Conservation (phyloP, 2,329 filamentous ascomycete species). For the Fusarium tanahbumbuense region DNA sequence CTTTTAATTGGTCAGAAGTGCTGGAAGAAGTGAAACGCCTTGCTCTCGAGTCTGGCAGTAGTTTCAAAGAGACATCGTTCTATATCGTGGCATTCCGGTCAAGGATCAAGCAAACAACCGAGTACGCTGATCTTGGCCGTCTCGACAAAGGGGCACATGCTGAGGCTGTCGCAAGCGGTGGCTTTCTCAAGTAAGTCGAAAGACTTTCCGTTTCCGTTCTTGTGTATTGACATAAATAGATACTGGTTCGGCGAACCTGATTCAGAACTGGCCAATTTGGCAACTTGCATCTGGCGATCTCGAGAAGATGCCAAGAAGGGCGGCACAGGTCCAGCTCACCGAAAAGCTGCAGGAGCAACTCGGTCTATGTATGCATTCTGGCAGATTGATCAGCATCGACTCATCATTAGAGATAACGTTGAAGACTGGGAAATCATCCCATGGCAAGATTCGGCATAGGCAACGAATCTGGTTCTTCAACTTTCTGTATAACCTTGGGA, state of each 20-base stretch:
- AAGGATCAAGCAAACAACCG: constrained; percentile 73
- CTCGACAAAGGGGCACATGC: constrained; percentile 83
- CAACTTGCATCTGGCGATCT: constrained; percentile 78
- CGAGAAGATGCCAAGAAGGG: constrained; percentile 69
- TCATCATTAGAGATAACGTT: constrained; percentile 75
- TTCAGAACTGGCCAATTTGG: constrained; percentile 77
- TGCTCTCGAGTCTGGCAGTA: constrained; percentile 55
- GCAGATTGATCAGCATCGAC: constrained; percentile 75
- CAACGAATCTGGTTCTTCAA: neutral
- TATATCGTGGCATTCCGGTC: constrained; percentile 90
- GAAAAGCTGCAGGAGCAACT: constrained; percentile 73
- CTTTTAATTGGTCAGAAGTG: constrained; percentile 81
- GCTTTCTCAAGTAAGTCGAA: constrained; percentile 76
- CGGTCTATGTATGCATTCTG: constrained; percentile 74
- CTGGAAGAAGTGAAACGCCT: constrained; percentile 69
- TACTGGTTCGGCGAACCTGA: constrained; percentile 91
- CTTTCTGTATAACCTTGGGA: neutral
- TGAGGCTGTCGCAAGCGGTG: constrained; percentile 82
- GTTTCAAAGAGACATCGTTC: constrained; percentile 74
- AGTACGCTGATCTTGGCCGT: constrained; percentile 74
- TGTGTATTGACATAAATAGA: constrained; percentile 53
- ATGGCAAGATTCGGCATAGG: constrained; percentile 58
- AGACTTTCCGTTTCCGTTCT: neutral
- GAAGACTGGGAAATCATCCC: constrained; percentile 71
- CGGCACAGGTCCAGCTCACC: constrained; percentile 69